Conservation (phyloP, 768 basidiomycete species). For the Russula sp. region DNA sequence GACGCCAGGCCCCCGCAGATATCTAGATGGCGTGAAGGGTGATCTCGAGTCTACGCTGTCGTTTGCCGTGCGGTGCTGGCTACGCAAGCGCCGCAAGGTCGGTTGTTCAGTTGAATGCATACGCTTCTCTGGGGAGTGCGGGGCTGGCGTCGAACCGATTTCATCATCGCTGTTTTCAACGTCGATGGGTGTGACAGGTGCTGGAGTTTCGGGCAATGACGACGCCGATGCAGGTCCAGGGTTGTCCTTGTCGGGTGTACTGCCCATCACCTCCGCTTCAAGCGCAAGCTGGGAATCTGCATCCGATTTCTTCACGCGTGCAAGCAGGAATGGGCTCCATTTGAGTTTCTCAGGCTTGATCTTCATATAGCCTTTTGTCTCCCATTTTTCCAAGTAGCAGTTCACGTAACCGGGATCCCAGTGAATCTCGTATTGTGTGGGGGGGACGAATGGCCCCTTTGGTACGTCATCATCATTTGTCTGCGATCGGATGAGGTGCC, state of each 20-base stretch:
- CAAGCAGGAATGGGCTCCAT: constrained; percentile 89
- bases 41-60: background rate
- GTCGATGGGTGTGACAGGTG: constrained; percentile 19
- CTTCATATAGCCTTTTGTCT: constrained; percentile 69
- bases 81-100: constrained; percentile 18
- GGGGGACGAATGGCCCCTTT: constrained; percentile 54
- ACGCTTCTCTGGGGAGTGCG: constrained; percentile 20
- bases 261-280: constrained; percentile 6
- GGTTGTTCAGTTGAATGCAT: constrained; percentile 10
- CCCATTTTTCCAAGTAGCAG: constrained; percentile 62
- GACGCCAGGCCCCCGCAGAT: constrained; percentile 18
- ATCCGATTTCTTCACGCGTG: constrained; percentile 37
- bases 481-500: constrained; percentile 49
- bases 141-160: constrained; percentile 4
- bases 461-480: constrained; percentile 45
- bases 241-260: constrained; percentile 18
- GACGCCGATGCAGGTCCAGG: constrained; percentile 12
- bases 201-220: constrained; percentile 21
- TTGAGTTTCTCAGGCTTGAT: constrained; percentile 81
- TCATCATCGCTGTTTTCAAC: constrained; percentile 12
- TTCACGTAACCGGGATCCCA: constrained; percentile 68
- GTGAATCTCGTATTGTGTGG: constrained; percentile 64
- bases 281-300: constrained; percentile 15
- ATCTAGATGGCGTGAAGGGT: constrained; percentile 16
- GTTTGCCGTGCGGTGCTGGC: constrained; percentile 10